phyloP scores from a whole-genome alignment of 2,329 filamentous ascomycete genomes.

The Lachnellula cervina region DNA sequence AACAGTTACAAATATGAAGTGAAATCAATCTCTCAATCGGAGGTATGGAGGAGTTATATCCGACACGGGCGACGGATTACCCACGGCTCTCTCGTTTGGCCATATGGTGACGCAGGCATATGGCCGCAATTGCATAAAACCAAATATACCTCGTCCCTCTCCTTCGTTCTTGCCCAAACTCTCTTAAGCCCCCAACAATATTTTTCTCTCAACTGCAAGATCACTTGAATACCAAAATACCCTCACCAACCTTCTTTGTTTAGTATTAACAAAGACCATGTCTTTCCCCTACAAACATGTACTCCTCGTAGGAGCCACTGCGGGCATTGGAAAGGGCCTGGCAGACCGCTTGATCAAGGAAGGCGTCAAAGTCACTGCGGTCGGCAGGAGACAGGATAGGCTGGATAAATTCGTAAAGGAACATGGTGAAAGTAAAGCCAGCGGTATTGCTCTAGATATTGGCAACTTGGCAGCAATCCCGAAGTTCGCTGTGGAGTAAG shows the following conservation, averaged over 20 bases:
- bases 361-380: conserved; percentile 46
- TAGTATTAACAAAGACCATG: conserved; percentile 33
- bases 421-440: conserved; percentile 40
- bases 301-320: conserved; percentile 50
- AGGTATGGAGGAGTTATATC: no score
- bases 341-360: conserved; percentile 40
- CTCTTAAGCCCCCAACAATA: not conserved
- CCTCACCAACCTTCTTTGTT: not conserved
- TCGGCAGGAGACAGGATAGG: conserved; percentile 48
- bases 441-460: conserved; percentile 42
- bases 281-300: conserved; percentile 51
- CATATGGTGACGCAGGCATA: no score
- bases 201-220: not conserved
- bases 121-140: no score
- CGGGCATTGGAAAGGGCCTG: conserved; percentile 48
- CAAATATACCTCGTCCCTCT: no score
- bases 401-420: conserved; percentile 44
- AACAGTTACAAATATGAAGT: no score
- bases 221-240: not conserved
- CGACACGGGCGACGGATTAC: no score
- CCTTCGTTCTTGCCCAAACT: no score
- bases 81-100: no score
- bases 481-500: conserved; percentile 34
- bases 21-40: no score
- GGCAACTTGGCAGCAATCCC: conserved; percentile 38